Evolutionary conservation across 2,329 filamentous ascomycete species (phyloP), one percentile per base, ranked within the genome.

Genomic region (Sporothrix globosa): DNA sequence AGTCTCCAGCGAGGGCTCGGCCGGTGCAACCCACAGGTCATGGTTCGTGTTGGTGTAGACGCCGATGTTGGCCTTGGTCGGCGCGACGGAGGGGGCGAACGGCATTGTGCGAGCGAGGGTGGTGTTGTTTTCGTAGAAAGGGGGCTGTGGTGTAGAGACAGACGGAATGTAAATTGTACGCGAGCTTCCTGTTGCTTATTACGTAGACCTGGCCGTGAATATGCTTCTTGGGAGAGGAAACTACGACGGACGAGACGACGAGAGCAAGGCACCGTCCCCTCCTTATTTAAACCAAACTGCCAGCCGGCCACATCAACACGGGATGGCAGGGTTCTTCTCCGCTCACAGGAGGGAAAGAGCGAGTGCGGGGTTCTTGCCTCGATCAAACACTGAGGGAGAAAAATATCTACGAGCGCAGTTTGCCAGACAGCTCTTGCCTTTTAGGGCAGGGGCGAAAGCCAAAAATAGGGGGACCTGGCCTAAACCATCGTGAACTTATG

Each of bases 11-110:
- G 87, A 90, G 4, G 95, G 95, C 75, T 88, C 85, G 14, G 94
- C 89, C 74, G 92, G 89, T 70, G 86, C 91, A 72, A 97, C 88
- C 92, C 94, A 98, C 68, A 98, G 85, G 72, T 97, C 92, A 80
- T 98, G 95, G 71, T 88, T 87, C 21, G 95, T 93, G 83, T 98
- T 97, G 68, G 95, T 98, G 85, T 91, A 98, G 75, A 98, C 93
- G 76, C 93, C 95, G 78, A 98, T 96, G 82, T 98, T 98, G 71
- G 92, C 83, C 86, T 96, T 96, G 71, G 86, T 83, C 61, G 86
- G 82, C 79, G 82, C 80, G 67, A 82, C 77, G 66, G 69, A 41
- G 50, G 70, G 61, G 30, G 71, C 65, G 39, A 19, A 46, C 46
- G 69, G 46, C 65, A 69, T 71, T 17, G 68, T 61, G 48, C 41